Conservation (phyloP, 1,284 basidiomycete genomes). For the Earliella scabrosa region DNA sequence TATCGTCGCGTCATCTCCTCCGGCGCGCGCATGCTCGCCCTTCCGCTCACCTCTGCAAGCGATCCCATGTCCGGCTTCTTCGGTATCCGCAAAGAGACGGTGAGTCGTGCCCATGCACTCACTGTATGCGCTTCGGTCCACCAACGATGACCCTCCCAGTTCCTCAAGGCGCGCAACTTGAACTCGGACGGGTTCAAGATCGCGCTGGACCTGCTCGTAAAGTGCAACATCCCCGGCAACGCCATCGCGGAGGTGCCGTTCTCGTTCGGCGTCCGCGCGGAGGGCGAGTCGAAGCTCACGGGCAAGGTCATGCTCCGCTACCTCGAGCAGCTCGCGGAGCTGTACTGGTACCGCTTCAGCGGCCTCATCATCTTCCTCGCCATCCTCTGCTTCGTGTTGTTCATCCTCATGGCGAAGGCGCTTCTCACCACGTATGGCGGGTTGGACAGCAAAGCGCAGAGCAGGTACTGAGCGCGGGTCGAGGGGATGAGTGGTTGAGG, state of each 20-base stretch:
- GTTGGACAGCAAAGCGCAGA: conserved; percentile 17
- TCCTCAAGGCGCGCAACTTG: conserved; percentile 36
- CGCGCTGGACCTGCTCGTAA: conserved; percentile 40
- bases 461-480: conserved; percentile 6
- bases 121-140: background rate
- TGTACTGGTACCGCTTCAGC: conserved; percentile 38
- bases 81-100: conserved; percentile 43
- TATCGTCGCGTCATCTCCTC: conserved; percentile 47
- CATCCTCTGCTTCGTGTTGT: conserved; percentile 14
- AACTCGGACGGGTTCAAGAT: conserved; percentile 40
- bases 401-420: conserved; percentile 18
- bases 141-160: conserved; percentile 19
- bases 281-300: conserved; percentile 38
- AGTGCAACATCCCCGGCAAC: conserved; percentile 31
- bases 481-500: background rate
- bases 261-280: conserved; percentile 37
- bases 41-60: conserved; percentile 44
- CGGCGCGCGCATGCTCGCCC: conserved; percentile 46
- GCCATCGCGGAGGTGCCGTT: conserved; percentile 40
- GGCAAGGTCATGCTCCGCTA: conserved; percentile 39
- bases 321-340: conserved; percentile 37
- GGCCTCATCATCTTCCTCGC: conserved; percentile 28
- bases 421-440: conserved; percentile 15
- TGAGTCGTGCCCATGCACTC: conserved; percentile 22
- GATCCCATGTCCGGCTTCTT: conserved; percentile 54